These are phyloP conservation scores for Umbelopsis ramanniana DNA, from an alignment of 192 early-diverging fungal genomes.

Conservation along the genomic window DNA sequence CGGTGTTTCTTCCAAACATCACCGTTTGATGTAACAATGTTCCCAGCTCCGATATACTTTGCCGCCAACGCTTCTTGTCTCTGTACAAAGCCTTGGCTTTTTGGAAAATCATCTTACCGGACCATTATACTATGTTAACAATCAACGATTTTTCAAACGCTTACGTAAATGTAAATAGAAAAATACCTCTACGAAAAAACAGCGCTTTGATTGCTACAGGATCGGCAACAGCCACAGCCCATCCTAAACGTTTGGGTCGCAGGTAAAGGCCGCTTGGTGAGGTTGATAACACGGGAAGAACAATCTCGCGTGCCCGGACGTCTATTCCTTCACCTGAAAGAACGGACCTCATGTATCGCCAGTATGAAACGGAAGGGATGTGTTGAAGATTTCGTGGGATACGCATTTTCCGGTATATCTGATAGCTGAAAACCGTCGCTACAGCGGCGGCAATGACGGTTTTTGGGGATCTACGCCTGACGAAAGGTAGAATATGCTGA, in stretches of 20 bases:
- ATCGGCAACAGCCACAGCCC: background rate
- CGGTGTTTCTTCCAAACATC: slow-evolving; percentile 35
- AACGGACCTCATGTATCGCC: background rate
- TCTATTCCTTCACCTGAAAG: background rate
- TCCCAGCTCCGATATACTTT: background rate
- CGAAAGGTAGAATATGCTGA: background rate
- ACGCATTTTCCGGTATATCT: background rate
- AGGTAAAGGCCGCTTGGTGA: background rate
- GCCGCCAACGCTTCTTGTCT: background rate
- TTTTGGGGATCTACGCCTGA: background rate
- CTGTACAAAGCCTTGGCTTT: background rate
- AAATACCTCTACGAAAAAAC: background rate
- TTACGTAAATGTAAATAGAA: background rate
- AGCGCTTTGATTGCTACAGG: background rate
- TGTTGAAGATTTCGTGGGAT: background rate
- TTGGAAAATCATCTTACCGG: slow-evolving; percentile 5
- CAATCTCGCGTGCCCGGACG: background rate
- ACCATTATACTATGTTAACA: background rate
- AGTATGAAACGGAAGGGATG: background rate
- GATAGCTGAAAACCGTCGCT: background rate
- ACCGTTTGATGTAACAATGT: slow-evolving; percentile 32
- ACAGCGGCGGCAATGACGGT: background rate
- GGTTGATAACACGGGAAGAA: background rate
- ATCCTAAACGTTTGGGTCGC: background rate
- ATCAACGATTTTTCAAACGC: background rate